Base-by-base conservation (phyloP, 805 yeast genomes). In the Metschnikowia cubensis region DNA sequence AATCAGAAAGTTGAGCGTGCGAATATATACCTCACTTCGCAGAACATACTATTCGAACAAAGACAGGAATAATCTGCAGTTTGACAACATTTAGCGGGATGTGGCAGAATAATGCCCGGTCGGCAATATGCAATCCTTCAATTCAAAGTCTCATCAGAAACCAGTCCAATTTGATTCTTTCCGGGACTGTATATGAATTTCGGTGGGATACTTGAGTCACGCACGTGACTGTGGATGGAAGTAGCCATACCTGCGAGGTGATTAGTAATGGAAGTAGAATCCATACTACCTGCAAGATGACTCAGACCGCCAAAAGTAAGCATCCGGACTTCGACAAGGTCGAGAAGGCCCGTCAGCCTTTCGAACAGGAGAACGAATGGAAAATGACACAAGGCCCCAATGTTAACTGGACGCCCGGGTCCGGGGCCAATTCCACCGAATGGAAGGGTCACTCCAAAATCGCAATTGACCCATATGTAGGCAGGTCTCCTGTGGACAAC, bases 381-480 rank as follows among this genome's bases (percentile, higher is more conserved):
- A 37, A 47, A 8, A 51, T 58, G 45, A 65, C 70, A 14, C 59
- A 65, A 42, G 51, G 58, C 20, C 69, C 70, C 0, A 49, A 60
- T 33, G 52, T 58, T 5, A 48, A 57, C 11, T 81, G 84, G 85
- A 58, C 50, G 33, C 67, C 69, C 6, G 83, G 82, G 3, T 58
- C 69, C 10, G 84, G 84, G 4, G 80, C 83, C 20, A 67, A 50
- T 40, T 61, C 64, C 39, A 67, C 67, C 20, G 71, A 65, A 13
- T 80, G 83, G 83, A 65, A 68, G 48, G 48, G 59, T 5, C 71
- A 75, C 60, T 61, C 67, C 44, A 82, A 80, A 58, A 47, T 80
- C 5, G 64, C 66, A 38, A 62, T 82, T 48, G 83, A 81, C 58
- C 86, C 85, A 1, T 58, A 64, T 61, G 54, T 46, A 36, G 70